Conservation (phyloP, 73 alveolate species). For the Chromera velia region DNA sequence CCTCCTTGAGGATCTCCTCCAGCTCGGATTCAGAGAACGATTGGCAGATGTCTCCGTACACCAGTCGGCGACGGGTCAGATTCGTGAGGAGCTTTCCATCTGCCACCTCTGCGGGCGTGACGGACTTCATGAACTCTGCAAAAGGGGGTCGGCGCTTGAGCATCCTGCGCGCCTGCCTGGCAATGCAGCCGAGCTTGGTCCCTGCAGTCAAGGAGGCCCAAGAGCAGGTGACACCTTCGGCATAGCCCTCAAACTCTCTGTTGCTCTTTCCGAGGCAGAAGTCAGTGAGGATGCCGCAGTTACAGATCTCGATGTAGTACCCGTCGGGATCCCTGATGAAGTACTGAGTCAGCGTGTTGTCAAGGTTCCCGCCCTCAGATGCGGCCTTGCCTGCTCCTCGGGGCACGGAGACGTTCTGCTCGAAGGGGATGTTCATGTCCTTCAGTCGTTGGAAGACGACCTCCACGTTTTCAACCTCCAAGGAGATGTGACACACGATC, state of each 20-base stretch:
- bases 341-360: constrained; percentile 13
- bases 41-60: constrained; percentile 9
- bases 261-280: constrained; percentile 14
- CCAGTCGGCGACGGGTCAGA: constrained; percentile 1
- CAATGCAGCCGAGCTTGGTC: not conserved
- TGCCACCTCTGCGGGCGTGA: not conserved
- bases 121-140: not conserved
- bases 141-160: not conserved
- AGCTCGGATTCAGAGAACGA: not conserved
- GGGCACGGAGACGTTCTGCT: constrained; percentile 24
- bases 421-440: constrained; percentile 9
- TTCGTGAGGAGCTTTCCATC: not conserved
- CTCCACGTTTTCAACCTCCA: constrained; percentile 4
- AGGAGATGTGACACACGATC: constrained; percentile 9
- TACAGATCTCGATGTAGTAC: constrained; percentile 16
- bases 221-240: not conserved
- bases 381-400: constrained; percentile 3
- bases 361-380: constrained; percentile 16
- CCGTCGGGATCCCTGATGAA: constrained; percentile 21
- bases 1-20: not conserved
- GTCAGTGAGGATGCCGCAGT: constrained; percentile 16
- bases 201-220: not conserved
- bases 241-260: not conserved
- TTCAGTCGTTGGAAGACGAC: not conserved
- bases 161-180: not conserved